Base-by-base conservation (phyloP, 2,329 filamentous ascomycete species). In the Beauveria sp. region DNA sequence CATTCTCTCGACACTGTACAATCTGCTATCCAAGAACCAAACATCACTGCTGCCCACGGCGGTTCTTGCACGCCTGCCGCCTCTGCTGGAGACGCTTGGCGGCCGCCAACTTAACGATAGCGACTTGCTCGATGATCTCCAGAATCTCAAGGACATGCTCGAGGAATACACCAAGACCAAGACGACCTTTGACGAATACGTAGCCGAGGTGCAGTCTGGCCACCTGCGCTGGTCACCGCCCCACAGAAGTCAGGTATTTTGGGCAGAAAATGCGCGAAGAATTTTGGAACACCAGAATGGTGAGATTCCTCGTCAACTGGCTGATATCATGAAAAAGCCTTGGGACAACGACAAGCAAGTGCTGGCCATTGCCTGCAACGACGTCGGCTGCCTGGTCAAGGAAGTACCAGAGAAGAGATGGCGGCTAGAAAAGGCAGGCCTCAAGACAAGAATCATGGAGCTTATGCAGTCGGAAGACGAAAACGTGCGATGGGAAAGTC, bases 171-270 rank as follows among this genome's bases (percentile, higher is more conserved):
- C 83, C 63, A 85, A 85, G 73, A 88, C 84, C 61, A 87, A 88
- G 77, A 87, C 84, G 16, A 90, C 92, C 57, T 86, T 96, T 63
- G 91, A 96, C 65, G 92, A 96, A 70, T 96, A 96, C 72, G 86
- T 91, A 6, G 90, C 89, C 61, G 92, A 97, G 75, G 83, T 97
- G 55, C 84, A 89, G 68, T 87, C 90, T 2, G 92, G 92, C 41
- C 92, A 96, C 71, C 81, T 97, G 60, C 88, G 91, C 70, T 97
- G 92, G 92, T 94, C 90, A 5, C 92, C 92, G 34, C 92, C 92
- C 44, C 92, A 97, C 76, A 87, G 90, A 68, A 93, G 88, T 77
- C 82, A 87, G 51, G 84, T 87, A 6, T 97, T 97, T 78, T 97
- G 92, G 92, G 85, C 87, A 48, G 92, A 96, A 68, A 96, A 97